A percentile compares a stretch with the other conserved stretches of the same genome.
Conservation (phyloP, 805 yeast genomes). For the Tetrapisispora nanseiensis region DNA sequence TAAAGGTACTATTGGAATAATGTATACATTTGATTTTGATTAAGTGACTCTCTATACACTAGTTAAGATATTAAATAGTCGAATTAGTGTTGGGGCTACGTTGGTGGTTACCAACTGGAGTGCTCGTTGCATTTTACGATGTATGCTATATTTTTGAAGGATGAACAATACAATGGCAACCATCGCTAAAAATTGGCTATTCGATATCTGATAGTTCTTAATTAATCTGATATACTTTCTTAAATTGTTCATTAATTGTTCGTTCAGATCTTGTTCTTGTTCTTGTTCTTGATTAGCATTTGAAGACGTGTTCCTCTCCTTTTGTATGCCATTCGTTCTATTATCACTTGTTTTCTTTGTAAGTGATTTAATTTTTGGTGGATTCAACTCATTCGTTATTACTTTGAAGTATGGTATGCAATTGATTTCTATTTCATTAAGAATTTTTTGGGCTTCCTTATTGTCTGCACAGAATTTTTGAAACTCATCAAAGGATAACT, state of each 20-base stretch:
- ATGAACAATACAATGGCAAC: not conserved
- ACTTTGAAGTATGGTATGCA: not conserved
- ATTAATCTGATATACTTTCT: not conserved
- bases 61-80: conserved; percentile 3
- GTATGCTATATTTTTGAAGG: not conserved
- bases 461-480: not conserved
- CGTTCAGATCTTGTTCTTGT: not conserved
- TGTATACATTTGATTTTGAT: too few species aligned
- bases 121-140: not conserved
- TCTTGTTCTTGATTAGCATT: not conserved
- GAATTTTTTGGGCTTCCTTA: not conserved
- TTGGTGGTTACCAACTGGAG: not conserved
- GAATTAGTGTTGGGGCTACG: conserved; percentile 2
- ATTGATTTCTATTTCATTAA: not conserved
- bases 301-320: too few species aligned
- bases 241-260: not conserved
- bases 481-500: not conserved
- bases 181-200: not conserved
- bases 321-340: too few species aligned
- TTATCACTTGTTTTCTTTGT: too few species aligned
- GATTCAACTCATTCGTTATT: not conserved
- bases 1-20: too few species aligned
- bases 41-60: too few species aligned
- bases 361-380: not conserved
- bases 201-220: not conserved